Conservation (phyloP, 1,284 basidiomycete genomes). For the Waitea zeae region DNA sequence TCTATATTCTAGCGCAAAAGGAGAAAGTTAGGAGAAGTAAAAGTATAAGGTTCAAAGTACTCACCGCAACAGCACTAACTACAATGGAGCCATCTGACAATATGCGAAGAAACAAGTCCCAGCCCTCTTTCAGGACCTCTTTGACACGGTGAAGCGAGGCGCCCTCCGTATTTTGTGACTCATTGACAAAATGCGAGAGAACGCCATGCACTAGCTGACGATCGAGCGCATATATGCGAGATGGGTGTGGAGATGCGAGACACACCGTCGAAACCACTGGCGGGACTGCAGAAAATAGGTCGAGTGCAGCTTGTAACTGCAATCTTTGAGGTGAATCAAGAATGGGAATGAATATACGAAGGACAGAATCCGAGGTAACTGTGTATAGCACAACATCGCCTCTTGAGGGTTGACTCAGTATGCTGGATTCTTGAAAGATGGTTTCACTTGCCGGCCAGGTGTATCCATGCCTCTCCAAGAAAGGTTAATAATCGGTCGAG, state of each 20-base stretch:
- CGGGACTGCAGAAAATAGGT: conserved; percentile 38
- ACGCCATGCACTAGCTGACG: conserved; percentile 32
- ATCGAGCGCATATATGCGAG: conserved; percentile 47
- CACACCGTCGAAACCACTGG: conserved; percentile 14
- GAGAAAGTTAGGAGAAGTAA: conserved; percentile 1
- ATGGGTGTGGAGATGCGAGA: conserved; percentile 17
- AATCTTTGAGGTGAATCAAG: conserved; percentile 74
- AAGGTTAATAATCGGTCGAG: conserved; percentile 42
- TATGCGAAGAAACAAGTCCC: conserved; percentile 66
- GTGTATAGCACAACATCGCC: conserved; percentile 67
- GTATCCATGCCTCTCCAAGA: conserved; percentile 50
- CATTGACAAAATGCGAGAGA: conserved; percentile 19
- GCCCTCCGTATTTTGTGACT: conserved; percentile 21
- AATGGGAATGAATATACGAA: conserved; percentile 78
- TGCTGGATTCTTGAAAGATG: conserved; percentile 2
- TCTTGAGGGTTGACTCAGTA: conserved; percentile 17
- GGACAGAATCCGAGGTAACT: conserved; percentile 51
- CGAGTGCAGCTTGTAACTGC: conserved; percentile 67
- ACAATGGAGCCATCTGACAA: conserved; percentile 54
- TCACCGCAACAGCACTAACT: conserved; percentile 57
- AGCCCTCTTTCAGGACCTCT: conserved; percentile 50
- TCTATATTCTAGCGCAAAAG: conserved; percentile 53
- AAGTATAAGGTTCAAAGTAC: conserved; percentile 16
- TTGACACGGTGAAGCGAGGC: conserved; percentile 26
- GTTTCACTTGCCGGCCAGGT: conserved; percentile 39